Evolutionary conservation across 148 eudicot species (phyloP).

Genomic region (Agrostemma githago): DNA sequence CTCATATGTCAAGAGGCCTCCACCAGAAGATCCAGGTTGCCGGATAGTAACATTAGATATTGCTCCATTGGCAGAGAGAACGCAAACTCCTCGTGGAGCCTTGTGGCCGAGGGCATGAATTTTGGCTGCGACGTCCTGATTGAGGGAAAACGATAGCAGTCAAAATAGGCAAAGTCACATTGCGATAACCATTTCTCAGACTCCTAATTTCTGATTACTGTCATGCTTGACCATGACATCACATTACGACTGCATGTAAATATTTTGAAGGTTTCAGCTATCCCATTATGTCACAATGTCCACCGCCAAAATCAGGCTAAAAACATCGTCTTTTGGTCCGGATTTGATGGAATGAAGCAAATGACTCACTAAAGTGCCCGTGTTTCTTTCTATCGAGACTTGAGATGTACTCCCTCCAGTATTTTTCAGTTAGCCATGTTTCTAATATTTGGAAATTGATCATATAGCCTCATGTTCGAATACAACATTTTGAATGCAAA

Average conservation of each 20-base stretch:
- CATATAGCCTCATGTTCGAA: background rate
- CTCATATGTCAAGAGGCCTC: constrained; percentile 62
- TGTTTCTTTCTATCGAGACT: background rate
- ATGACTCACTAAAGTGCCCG: background rate
- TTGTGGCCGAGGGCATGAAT: constrained; percentile 46
- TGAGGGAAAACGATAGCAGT: background rate
- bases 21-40: constrained; percentile 70
- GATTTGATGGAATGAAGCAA: background rate
- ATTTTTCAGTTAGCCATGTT: background rate
- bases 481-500: background rate
- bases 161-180: constrained; percentile 6
- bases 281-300: background rate
- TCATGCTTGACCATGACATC: background rate
- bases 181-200: constrained; percentile 3
- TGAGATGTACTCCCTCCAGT: background rate
- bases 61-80: constrained; percentile 73
- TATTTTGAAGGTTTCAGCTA: background rate
- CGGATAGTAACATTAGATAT: constrained; percentile 65
- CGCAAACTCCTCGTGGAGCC: constrained; percentile 55
- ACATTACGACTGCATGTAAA: background rate
- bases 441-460: background rate
- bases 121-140: constrained; percentile 67
- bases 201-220: constrained; percentile 8
- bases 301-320: background rate
- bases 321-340: background rate